Conservation (phyloP, 2,329 filamentous ascomycete genomes). For the Penicillium sp. region DNA sequence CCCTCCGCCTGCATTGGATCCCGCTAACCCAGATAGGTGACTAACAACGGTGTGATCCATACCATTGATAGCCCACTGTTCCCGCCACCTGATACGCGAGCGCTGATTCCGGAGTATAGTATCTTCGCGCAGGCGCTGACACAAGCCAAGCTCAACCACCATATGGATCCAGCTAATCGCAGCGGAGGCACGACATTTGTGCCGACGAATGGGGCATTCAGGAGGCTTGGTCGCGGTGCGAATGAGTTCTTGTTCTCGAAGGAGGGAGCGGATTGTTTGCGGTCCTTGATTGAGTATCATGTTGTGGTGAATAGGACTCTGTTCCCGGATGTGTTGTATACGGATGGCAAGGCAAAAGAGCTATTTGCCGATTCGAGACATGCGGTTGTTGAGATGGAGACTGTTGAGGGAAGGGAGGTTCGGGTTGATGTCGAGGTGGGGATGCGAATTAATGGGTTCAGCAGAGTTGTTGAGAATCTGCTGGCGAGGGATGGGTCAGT, state of each 20-base stretch:
- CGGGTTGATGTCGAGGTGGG: conserved; percentile 70
- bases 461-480: conserved; percentile 66
- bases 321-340: conserved; percentile 73
- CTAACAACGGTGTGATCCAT: conserved; percentile 80
- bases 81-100: conserved; percentile 67
- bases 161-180: conserved; percentile 55
- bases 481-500: conserved; percentile 79
- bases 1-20: too few relatives aligned
- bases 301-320: conserved; percentile 72
- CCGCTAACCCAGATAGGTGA: conserved; percentile 51
- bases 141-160: conserved; percentile 70
- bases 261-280: conserved; percentile 72
- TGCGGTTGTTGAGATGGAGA: conserved; percentile 48
- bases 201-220: conserved; percentile 78
- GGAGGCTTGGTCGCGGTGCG: conserved; percentile 67
- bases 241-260: conserved; percentile 86
- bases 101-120: conserved; percentile 73
- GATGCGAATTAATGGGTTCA: conserved; percentile 75
- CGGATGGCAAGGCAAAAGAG: conserved; percentile 46
- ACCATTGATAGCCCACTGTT: conserved; percentile 73
- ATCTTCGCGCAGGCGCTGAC: conserved; percentile 73
- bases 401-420: conserved; percentile 64
- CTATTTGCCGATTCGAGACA: conserved; percentile 6
- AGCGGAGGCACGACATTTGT: conserved; percentile 77
- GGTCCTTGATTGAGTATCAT: conserved; percentile 77